Conservation (phyloP, 805 yeast genomes). For the Starmerella davenportii region DNA sequence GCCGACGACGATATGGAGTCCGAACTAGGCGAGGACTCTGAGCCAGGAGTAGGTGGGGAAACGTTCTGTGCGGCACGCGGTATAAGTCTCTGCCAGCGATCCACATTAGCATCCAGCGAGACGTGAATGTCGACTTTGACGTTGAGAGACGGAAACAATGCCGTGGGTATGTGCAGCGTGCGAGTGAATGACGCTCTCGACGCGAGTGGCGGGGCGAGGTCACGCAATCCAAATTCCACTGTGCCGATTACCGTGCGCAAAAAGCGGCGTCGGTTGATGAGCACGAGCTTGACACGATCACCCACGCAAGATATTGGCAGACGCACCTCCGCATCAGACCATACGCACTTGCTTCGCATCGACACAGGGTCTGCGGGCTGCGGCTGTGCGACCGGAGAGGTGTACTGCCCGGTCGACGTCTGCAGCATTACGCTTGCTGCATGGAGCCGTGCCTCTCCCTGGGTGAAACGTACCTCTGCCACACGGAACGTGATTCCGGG, state of each 20-base stretch:
- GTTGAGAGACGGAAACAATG: slow-evolving; percentile 13
- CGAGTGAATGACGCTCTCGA: slow-evolving; percentile 2
- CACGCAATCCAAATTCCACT: slow-evolving; percentile 8
- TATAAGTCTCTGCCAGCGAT: background rate
- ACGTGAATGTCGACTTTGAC: slow-evolving; percentile 12
- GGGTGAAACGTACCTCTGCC: slow-evolving; percentile 17
- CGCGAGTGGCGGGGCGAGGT: slow-evolving; percentile 3
- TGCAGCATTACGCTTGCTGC: slow-evolving; percentile 12
- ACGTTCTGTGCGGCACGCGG: background rate
- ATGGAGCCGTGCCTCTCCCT: slow-evolving; percentile 13
- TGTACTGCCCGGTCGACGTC: slow-evolving; percentile 13
- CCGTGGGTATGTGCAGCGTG: slow-evolving; percentile 9
- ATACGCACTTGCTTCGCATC: slow-evolving; percentile 12
- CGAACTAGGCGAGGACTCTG: background rate
- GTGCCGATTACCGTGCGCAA: slow-evolving; percentile 16
- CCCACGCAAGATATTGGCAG: slow-evolving; percentile 4
- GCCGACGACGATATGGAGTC: background rate
- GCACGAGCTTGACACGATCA: slow-evolving; percentile 5
- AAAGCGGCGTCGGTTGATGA: slow-evolving; percentile 14
- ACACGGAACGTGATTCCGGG: slow-evolving; percentile 6
- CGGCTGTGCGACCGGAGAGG: slow-evolving; percentile 10
- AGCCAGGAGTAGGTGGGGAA: background rate
- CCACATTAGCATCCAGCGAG: slow-evolving; percentile 1
- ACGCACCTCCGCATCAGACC: slow-evolving; percentile 14
- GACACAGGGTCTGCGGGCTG: slow-evolving; percentile 18